Conservation (phyloP, 2,329 filamentous ascomycete genomes). For the Grosmannia penicillata region DNA sequence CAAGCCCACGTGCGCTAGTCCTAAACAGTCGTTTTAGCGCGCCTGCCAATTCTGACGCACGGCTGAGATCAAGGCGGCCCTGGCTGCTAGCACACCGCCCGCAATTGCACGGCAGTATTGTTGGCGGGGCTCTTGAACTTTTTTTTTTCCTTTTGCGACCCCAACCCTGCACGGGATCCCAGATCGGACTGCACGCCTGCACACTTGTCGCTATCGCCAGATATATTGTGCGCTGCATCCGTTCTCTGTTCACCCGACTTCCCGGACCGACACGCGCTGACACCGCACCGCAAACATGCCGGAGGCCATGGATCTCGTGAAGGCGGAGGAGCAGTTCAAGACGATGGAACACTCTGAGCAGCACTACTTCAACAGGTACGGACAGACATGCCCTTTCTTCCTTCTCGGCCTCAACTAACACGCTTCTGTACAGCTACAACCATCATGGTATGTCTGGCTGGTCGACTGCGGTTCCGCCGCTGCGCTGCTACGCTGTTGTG, state of each 20-base stretch:
- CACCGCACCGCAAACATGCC: conserved; percentile 21
- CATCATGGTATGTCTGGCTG: conserved; percentile 62
- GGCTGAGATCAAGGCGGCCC: neutral
- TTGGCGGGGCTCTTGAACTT: conserved; percentile 2
- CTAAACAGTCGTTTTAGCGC: neutral
- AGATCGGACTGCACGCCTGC: neutral
- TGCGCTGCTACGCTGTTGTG: too few relatives aligned
- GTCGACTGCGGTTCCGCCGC: neutral
- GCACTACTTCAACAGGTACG: conserved; percentile 99
- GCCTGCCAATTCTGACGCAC: too few relatives aligned
- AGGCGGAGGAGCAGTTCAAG: conserved; percentile 49
- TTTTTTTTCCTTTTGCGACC: conserved; percentile 3
- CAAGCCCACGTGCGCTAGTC: neutral
- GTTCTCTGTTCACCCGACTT: neutral
- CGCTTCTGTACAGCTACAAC: conserved; percentile 60
- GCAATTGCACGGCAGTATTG: conserved; percentile 2
- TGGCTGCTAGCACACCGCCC: conserved; percentile 1
- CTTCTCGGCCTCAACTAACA: conserved; percentile 4
- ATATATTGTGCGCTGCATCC: neutral
- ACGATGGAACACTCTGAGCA: conserved; percentile 86
- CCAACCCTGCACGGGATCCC: neutral
- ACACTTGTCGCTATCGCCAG: neutral
- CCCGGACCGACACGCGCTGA: too few relatives aligned
- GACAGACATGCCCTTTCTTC: neutral
- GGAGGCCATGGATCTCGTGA: conserved; percentile 41